Evolutionary conservation across 2,329 filamentous ascomycete genomes (phyloP), one percentile per base, ranked within the genome.

Genomic region (Pseudocercospora eumusae): DNA sequence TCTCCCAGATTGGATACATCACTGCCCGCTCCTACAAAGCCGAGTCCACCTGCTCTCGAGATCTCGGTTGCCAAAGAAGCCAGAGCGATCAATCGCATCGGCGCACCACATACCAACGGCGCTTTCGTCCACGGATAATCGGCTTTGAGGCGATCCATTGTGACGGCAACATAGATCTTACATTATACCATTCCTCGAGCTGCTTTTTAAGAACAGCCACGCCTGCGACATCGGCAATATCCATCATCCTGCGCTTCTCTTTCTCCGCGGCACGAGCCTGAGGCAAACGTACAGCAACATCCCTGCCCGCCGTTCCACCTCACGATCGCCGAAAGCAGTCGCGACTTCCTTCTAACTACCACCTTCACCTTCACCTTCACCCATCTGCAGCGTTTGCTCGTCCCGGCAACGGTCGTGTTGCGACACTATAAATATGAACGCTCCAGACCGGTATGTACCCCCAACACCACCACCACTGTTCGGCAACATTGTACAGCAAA

Each of bases 61-160:
- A 90, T 82, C 47, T 85, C 82, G 31, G 86, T 77, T 2, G 87
- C 86, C 2, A 91, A 80, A 0, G 71, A 80, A 64, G 73, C 82
- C 70, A 74, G 81, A 68, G 81, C 78, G 58, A 91, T 84, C 36
- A 86, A 79, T 50, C 87, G 83, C 89, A 92, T 91, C 0, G 89
- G 89, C 1, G 87, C 88, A 40, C 81, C 79, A 50, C 82, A 78
- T 28, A 92, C 80, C 20, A 90, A 74, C 5, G 87, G 87, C 1
- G 75, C 68, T 36, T 78, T 73, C 4, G 80, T 81, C 86, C 87
- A 89, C 67, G 86, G 84, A 69, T 87, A 87, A 64, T 77, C 74
- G 45, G 54, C 40, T 47, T 64, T 67, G 56, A 68, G 59, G 21
- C 61, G 60, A 8, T 69, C 64, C 67, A 69, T 69, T 52, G 53